Conservation (phyloP, 768 basidiomycete genomes). For the Lentinula lateritia region DNA sequence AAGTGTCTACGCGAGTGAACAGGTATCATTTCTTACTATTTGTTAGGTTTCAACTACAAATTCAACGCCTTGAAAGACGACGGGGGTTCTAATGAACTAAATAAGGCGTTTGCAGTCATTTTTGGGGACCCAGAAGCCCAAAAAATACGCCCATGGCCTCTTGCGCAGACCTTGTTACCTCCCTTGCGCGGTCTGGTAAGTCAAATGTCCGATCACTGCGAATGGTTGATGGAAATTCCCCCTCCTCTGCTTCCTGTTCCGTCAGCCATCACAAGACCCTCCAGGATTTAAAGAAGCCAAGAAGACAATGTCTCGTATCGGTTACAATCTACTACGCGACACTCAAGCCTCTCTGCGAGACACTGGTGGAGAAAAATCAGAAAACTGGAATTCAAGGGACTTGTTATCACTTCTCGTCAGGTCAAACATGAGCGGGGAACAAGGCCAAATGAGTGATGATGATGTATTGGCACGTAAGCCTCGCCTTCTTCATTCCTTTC, state of each 20-base stretch:
- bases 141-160: constrained; percentile 23
- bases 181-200: constrained; percentile 32
- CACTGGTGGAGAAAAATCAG: constrained; percentile 15
- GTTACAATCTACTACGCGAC: constrained; percentile 37
- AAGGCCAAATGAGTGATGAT: constrained; percentile 55
- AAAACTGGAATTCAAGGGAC: constrained; percentile 38
- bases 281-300: constrained; percentile 23
- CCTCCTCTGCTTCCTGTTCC: not conserved
- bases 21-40: constrained; percentile 17
- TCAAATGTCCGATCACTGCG: not conserved
- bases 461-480: constrained; percentile 50
- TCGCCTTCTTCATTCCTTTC: not conserved
- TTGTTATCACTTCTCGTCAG: constrained; percentile 54
- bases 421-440: constrained; percentile 62
- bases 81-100: constrained; percentile 41
- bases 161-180: constrained; percentile 31
- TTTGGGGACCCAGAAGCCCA: constrained; percentile 34
- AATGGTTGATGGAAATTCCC: not conserved
- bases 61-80: constrained; percentile 23
- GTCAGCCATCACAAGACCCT: constrained; percentile 27
- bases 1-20: constrained; percentile 17
- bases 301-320: constrained; percentile 44
- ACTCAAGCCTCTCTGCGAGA: constrained; percentile 34
- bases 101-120: constrained; percentile 45
- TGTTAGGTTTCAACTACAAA: constrained; percentile 26